Conservation (phyloP, 768 basidiomycete genomes). For the Mycena epipterygia region DNA sequence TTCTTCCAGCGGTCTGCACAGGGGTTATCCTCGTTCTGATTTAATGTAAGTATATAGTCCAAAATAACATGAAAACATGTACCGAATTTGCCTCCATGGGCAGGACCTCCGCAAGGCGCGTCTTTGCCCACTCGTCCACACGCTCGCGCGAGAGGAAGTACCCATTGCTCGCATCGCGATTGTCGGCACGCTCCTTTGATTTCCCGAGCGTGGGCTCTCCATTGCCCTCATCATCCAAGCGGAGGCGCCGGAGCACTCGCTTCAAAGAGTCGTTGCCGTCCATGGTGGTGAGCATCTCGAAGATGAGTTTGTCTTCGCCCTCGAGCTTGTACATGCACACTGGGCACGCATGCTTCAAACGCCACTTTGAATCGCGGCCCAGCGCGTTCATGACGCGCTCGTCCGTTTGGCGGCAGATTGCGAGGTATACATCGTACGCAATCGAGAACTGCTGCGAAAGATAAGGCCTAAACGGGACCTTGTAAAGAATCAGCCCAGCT, state of each 20-base stretch:
- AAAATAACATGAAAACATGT: neutral
- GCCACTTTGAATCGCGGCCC: slow-evolving; percentile 38
- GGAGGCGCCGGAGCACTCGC: slow-evolving; percentile 17
- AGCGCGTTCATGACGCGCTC: slow-evolving; percentile 28
- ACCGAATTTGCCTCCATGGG: neutral
- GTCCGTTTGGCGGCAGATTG: slow-evolving; percentile 26
- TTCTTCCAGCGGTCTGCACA: slow-evolving; percentile 36
- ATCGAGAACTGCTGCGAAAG: slow-evolving; percentile 37
- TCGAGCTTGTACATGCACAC: slow-evolving; percentile 43
- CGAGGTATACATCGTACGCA: slow-evolving; percentile 40
- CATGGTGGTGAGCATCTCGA: no score
- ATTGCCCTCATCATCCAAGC: neutral
- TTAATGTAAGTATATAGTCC: neutral
- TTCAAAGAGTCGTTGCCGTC: slow-evolving; percentile 42
- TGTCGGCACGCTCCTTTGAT: slow-evolving; percentile 16
- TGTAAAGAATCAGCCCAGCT: slow-evolving; percentile 8
- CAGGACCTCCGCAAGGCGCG: slow-evolving; percentile 1
- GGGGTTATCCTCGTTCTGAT: slow-evolving; percentile 19
- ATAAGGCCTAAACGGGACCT: slow-evolving; percentile 16
- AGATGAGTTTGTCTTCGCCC: no score
- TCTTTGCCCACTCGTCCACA: slow-evolving; percentile 32
- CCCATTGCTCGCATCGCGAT: slow-evolving; percentile 12
- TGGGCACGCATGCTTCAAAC: slow-evolving; percentile 43
- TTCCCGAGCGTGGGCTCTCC: slow-evolving; percentile 21
- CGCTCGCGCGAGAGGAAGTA: slow-evolving; percentile 28